These are phyloP conservation scores for Abrus precatorius DNA, from an alignment of 306 rosid genomes.

Conservation along the genomic window DNA sequence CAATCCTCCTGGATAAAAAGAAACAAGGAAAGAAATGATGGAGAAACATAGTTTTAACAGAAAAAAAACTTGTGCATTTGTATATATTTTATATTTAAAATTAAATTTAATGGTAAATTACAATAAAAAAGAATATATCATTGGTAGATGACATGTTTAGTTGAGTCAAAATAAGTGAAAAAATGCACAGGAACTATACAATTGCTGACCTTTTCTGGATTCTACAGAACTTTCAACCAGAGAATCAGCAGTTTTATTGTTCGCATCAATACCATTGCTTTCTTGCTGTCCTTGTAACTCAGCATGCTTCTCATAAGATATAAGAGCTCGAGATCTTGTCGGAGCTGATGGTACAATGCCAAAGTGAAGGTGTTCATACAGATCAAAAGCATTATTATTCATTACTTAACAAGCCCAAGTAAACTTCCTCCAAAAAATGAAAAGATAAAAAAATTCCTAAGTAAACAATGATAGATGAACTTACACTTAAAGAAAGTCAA, in stretches of 20 bases:
- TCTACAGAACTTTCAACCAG: conserved; percentile 22
- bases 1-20: conserved; percentile 48
- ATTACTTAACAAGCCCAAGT: conserved; percentile 25
- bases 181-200: conserved; percentile 10
- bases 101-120: not conserved
- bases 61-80: not conserved
- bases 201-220: conserved; percentile 38
- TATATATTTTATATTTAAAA: not conserved
- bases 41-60: not conserved
- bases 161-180: not conserved
- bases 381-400: conserved; percentile 6
- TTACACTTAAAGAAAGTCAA: conserved; percentile 56
- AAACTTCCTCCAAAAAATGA: not conserved
- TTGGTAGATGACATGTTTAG: not conserved
- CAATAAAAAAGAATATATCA: not conserved
- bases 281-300: conserved; percentile 52
- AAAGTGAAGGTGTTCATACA: conserved; percentile 27
- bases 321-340: conserved; percentile 55
- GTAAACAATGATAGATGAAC: conserved; percentile 19
- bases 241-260: conserved; percentile 21
- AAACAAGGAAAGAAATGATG: not conserved
- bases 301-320: conserved; percentile 53
- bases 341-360: conserved; percentile 56
- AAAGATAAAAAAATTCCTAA: not conserved
- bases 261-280: conserved; percentile 30